A percentile compares a stretch with the other conserved stretches of the same genome.
phyloP scores from a whole-genome alignment of 345 rosid species.

The Hibiscus mutabilis region DNA sequence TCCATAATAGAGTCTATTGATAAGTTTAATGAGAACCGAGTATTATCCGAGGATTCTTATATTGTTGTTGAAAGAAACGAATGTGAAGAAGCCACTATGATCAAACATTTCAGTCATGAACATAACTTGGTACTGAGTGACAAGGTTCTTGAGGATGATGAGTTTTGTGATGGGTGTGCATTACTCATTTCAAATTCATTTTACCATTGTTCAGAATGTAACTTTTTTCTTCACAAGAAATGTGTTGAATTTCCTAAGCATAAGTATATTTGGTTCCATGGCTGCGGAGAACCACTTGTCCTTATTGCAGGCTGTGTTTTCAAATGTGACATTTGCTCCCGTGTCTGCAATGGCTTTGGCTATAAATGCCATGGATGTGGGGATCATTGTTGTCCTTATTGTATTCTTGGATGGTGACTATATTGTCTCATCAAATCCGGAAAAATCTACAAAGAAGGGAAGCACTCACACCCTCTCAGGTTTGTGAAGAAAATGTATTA shows the following conservation, averaged over 20 bases:
- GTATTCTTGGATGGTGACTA: background rate
- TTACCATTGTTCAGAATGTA: background rate
- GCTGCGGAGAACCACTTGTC: fast-evolving
- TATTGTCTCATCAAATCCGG: background rate
- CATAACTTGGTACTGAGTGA: background rate
- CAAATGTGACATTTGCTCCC: background rate
- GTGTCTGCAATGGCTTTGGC: background rate
- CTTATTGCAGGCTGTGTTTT: background rate
- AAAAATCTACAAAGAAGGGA: background rate
- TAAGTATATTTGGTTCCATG: background rate
- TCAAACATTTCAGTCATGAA: background rate
- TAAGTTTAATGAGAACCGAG: background rate
- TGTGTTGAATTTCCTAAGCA: background rate
- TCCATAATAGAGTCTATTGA: background rate
- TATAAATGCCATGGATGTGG: background rate
- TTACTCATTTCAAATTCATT: background rate
- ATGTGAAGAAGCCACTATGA: background rate
- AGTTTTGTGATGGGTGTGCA: background rate
- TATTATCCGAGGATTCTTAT: no score
- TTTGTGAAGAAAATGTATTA: background rate
- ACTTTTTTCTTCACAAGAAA: background rate
- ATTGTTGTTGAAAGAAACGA: background rate
- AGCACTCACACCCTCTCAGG: background rate
- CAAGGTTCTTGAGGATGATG: background rate
- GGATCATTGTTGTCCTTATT: background rate